Evolutionary conservation across 2,329 filamentous ascomycete genomes (phyloP), one percentile per base, ranked within the genome.

Genomic region (Fusarium tanahbumbuense): DNA sequence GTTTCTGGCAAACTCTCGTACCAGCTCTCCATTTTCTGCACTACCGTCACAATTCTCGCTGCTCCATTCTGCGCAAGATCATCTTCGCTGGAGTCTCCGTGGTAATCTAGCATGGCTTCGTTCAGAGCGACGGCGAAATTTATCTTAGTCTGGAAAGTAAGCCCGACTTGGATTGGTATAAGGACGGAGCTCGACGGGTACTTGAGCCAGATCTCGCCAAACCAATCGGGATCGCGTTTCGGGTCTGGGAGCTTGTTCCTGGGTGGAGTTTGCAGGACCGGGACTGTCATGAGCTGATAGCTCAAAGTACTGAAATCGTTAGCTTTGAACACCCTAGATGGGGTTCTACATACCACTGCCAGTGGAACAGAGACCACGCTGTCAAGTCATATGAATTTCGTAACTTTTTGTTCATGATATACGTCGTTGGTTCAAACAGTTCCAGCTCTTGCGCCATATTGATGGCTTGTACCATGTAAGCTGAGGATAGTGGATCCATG

Each of bases 341-440:
- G 10, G 22, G 3, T 0, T 4, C 6, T 32, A 34, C 18, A 2
- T 54, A 68, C 66, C 34, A 46, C 15, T 56, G 54, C 66, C 64
- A 68, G 6, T 52, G 56, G 5, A 68, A 69, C 1, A 69, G 30
- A 11, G 54, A 60, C 66, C 64, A 69, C 0, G 59, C 64, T 2
- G 64, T 69, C 3, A 64, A 18, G 9, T 64, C 59, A 28, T 54
- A 50, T 1, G 44, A 56, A 6, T 52, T 47, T 8, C 45, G 60
- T n/a, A 61, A 6, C 8, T 32, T 58, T 5, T 45, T 57, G 7
- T 68, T 54, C 58, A 50, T 30, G 18, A 56, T 64, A 3, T 63
- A 48, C 5, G 54, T 55, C 1, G 42, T 59, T 7, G 64, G 30
- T 9, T 68, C 55, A 11, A 69, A 64, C 5, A 69, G 6, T 0